These are phyloP conservation scores for Plasmodium knowlesi DNA, from an alignment of 169 alveolate genomes.

Conservation along the genomic window DNA sequence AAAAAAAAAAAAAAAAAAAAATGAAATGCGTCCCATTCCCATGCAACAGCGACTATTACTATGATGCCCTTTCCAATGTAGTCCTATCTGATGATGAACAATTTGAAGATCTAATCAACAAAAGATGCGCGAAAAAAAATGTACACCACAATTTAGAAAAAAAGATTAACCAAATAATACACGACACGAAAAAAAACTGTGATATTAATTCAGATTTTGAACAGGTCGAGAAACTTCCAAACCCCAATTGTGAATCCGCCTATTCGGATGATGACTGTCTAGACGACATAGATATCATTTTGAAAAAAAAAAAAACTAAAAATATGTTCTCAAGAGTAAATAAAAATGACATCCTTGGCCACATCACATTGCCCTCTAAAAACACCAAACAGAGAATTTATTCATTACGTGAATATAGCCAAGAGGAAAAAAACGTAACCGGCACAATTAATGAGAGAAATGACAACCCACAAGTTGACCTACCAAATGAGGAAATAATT, in stretches of 20 bases:
- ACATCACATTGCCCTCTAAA: slow-evolving; percentile 19
- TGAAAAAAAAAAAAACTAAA: slow-evolving; percentile 38
- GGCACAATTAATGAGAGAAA: background rate
- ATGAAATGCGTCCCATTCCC: slow-evolving; percentile 42
- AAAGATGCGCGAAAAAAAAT: slow-evolving; percentile 13
- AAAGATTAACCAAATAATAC: slow-evolving; percentile 40
- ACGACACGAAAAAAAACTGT: slow-evolving; percentile 32
- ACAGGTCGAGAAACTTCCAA: slow-evolving; percentile 41
- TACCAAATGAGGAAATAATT: slow-evolving; percentile 15
- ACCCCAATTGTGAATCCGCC: background rate
- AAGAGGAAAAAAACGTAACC: background rate
- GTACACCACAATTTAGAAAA: slow-evolving; percentile 27
- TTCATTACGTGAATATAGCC: slow-evolving; percentile 15
- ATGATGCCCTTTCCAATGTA: slow-evolving; percentile 5
- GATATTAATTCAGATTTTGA: slow-evolving; percentile 44
- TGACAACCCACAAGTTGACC: background rate
- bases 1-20: background rate
- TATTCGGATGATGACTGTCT: slow-evolving; percentile 29
- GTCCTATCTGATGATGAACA: slow-evolving; percentile 45
- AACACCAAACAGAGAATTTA: slow-evolving; percentile 47
- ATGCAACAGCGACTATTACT: slow-evolving; percentile 48
- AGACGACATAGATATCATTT: slow-evolving; percentile 68
- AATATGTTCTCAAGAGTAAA: slow-evolving; percentile 41
- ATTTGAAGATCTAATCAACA: slow-evolving; percentile 10
- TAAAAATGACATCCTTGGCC: background rate